Evolutionary conservation across 768 basidiomycete genomes (phyloP), one percentile per base, ranked within the genome.

Genomic region (Rhodosporidiobolus sp.): DNA sequence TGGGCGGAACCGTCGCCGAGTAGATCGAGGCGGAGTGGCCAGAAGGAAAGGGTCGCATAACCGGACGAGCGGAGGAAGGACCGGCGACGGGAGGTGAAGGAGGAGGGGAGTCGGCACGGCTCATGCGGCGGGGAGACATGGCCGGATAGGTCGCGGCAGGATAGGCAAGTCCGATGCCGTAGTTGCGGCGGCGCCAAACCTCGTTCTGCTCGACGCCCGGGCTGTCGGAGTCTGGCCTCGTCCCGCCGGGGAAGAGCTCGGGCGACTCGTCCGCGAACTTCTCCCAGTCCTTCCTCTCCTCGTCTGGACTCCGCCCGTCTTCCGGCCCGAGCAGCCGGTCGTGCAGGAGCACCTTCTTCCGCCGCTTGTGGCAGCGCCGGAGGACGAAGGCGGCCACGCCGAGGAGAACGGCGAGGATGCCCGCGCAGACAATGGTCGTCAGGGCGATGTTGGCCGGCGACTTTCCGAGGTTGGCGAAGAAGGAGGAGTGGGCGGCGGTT

Each of bases 371-470:
- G 26, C 72, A 64, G 14, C 72, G 66, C 12, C 72, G 63, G 38
- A 67, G 17, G 52, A 61, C 57, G 38, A 66, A 54, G 66, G 58
- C 58, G 52, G 54, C 52, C 53, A 65, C 24, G 5, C 62, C 67
- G 61, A 68, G 43, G 9, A 72, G n/a, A 45, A 59, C 26, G 24
- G 72, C 72, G 57, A 68, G 46, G 34, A 73, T 68, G 19, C 35
- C 67, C 56, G 52, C 32, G 35, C 60, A 54, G 49, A 73, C 63
- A 50, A 73, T 24, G 34, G 57, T 35, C 12, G 66, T 65, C n/a
- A 73, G 63, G 50, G 93, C 90, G 4, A 84, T 83, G 70, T 82
- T 81, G 58, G 94, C 94, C 80, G 85, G 87, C 32, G 80, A 82
- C 34, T 84, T 90, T 63, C 84, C 93, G 43, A 82, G 82, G 26